Percentiles rank a stretch among this genome's conserved stretches.
These are phyloP conservation scores for Arthrobotrys musiformis DNA, from an alignment of 2,329 filamentous ascomycete species.

Conservation along the genomic window DNA sequence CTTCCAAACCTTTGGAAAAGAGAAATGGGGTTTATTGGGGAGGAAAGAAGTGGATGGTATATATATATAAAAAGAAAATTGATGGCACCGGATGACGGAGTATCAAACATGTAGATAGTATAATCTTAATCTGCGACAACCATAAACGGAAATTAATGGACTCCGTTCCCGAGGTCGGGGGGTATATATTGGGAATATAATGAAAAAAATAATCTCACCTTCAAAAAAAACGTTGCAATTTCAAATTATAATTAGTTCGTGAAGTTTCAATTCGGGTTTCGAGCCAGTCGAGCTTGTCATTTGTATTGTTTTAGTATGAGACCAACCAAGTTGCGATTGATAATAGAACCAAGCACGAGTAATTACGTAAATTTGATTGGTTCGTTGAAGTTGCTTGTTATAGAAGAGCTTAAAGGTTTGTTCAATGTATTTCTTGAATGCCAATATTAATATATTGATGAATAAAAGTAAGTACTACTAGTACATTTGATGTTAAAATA, in stretches of 20 bases:
- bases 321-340: too few relatives aligned
- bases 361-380: too few relatives aligned
- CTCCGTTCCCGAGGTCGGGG: neutral
- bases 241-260: too few relatives aligned
- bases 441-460: constrained; percentile 2
- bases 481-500: constrained; percentile 30
- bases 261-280: too few relatives aligned
- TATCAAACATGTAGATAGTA: constrained; percentile 15
- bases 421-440: neutral
- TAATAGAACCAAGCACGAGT: too few relatives aligned
- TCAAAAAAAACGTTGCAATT: too few relatives aligned
- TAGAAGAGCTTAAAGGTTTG: neutral
- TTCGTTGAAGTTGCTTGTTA: too few relatives aligned
- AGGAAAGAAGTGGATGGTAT: neutral
- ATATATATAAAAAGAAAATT: neutral
- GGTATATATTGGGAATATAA: neutral
- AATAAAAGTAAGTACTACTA: constrained; percentile 25
- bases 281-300: too few relatives aligned
- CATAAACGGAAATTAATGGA: neutral
- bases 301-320: too few relatives aligned
- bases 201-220: constrained; percentile 4
- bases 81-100: neutral
- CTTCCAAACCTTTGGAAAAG: neutral
- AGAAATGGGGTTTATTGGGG: neutral
- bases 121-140: constrained; percentile 23